Evolutionary conservation across 1,139 yeast species (phyloP).

Genomic region (Protomyces lactucae-debilis): DNA sequence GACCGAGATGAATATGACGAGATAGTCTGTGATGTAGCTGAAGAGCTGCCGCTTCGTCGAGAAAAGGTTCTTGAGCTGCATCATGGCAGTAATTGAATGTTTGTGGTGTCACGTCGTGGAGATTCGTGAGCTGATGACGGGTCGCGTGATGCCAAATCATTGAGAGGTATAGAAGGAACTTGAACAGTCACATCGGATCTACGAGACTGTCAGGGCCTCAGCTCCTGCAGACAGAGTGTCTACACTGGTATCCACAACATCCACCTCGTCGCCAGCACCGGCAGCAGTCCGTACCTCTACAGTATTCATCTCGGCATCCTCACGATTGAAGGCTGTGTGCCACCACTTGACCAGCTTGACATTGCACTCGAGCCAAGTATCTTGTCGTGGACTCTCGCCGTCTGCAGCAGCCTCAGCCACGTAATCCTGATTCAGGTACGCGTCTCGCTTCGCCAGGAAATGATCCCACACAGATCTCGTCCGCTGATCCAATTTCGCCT

Average conservation of each 20-base stretch:
- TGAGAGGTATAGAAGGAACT: background rate
- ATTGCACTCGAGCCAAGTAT: conserved; percentile 61
- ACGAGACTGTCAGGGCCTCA: background rate
- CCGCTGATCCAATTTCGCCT: conserved; percentile 43
- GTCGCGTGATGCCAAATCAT: background rate
- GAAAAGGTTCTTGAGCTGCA: background rate
- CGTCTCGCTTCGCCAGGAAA: conserved; percentile 68
- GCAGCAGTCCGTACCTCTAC: conserved; percentile 3
- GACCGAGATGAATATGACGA: conserved; percentile 27
- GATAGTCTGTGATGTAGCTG: conserved; percentile 32
- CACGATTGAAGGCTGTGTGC: conserved; percentile 75
- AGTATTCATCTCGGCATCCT: conserved; percentile 71
- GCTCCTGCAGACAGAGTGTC: background rate
- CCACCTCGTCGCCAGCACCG: conserved; percentile 9
- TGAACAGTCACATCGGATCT: background rate
- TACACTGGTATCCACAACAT: background rate
- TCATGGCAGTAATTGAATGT: background rate
- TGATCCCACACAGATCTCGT: conserved; percentile 93
- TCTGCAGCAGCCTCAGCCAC: conserved; percentile 29
- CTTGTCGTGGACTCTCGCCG: conserved; percentile 37
- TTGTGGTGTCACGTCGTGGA: background rate
- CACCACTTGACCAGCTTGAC: conserved; percentile 72
- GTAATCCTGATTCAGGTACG: conserved; percentile 58
- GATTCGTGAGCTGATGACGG: background rate
- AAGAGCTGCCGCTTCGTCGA: background rate